phyloP scores from a whole-genome alignment of 768 basidiomycete species.

The Boletellus ananiceps region DNA sequence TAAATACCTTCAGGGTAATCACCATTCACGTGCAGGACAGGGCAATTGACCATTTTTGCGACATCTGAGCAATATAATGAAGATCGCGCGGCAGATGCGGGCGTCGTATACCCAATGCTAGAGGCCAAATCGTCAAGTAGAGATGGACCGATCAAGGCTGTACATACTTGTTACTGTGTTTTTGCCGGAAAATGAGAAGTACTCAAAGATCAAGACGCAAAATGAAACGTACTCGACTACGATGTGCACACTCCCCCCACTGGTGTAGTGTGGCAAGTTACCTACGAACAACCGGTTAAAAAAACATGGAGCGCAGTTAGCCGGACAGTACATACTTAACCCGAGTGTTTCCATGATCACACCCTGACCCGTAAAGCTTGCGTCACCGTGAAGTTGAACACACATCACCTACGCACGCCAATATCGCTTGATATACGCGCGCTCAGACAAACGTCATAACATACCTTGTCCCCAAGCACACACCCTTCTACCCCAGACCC shows the following conservation, averaged over 20 bases:
- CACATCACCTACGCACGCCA: constrained; percentile 67
- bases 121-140: constrained; percentile 2
- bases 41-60: constrained; percentile 87
- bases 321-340: constrained; percentile 50
- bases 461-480: constrained; percentile 32
- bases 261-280: constrained; percentile 86
- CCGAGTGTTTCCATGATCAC: constrained; percentile 86
- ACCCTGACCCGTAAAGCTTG: constrained; percentile 87
- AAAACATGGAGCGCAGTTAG: background rate
- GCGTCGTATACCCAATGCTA: constrained; percentile 91
- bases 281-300: constrained; percentile 37
- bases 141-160: background rate
- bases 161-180: constrained; percentile 53
- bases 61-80: constrained; percentile 85
- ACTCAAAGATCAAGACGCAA: background rate
- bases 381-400: constrained; percentile 89
- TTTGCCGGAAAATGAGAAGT: background rate
- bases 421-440: constrained; percentile 8
- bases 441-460: background rate
- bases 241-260: constrained; percentile 85
- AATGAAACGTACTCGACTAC: constrained; percentile 73
- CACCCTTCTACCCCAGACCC: constrained; percentile 18
- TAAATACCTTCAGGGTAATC: constrained; percentile 75
- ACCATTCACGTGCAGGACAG: constrained; percentile 87
- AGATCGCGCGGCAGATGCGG: constrained; percentile 77